These are phyloP conservation scores for Scenedesmus sp. DNA, from an alignment of 163 green algal genomes.

Conservation along the genomic window DNA sequence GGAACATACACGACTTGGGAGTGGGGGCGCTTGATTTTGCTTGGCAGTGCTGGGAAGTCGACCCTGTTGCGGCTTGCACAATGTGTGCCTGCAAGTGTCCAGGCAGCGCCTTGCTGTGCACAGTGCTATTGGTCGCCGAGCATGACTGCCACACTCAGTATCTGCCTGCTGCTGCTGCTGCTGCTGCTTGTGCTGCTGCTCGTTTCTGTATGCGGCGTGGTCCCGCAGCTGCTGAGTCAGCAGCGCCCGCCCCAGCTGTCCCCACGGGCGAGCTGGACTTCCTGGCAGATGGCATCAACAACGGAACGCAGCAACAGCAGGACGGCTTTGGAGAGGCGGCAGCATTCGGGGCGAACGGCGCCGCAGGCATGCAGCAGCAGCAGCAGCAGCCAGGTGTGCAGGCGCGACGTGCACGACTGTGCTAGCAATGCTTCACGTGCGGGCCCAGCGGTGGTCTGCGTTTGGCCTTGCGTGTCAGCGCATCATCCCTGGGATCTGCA, in stretches of 20 bases:
- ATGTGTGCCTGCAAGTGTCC: too few species aligned
- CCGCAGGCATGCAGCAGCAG: background rate
- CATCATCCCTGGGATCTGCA: too few species aligned
- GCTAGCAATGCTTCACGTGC: background rate
- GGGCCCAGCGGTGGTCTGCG: too few species aligned
- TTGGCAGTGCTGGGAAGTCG: too few species aligned
- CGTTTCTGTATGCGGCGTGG: too few species aligned
- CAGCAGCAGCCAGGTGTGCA: constrained; percentile 22
- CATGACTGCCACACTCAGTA: background rate
- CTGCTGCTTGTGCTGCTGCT: background rate
- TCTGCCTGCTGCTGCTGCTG: background rate
- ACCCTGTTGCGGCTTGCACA: too few species aligned
- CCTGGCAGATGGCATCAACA: constrained; percentile 49
- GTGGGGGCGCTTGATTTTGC: too few species aligned
- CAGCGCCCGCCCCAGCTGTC: background rate
- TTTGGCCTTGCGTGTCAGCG: too few species aligned
- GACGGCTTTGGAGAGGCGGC: constrained; percentile 47
- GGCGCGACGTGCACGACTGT: background rate
- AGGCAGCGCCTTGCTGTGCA: background rate
- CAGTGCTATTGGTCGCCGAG: background rate
- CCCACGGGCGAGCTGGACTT: constrained; percentile 51
- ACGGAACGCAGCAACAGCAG: constrained; percentile 9
- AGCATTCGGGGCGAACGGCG: constrained; percentile 36
- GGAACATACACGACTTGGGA: too few species aligned
- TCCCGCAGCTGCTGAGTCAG: background rate